Base-by-base conservation (phyloP, 768 basidiomycete species). In the Termitomyces sp. region DNA sequence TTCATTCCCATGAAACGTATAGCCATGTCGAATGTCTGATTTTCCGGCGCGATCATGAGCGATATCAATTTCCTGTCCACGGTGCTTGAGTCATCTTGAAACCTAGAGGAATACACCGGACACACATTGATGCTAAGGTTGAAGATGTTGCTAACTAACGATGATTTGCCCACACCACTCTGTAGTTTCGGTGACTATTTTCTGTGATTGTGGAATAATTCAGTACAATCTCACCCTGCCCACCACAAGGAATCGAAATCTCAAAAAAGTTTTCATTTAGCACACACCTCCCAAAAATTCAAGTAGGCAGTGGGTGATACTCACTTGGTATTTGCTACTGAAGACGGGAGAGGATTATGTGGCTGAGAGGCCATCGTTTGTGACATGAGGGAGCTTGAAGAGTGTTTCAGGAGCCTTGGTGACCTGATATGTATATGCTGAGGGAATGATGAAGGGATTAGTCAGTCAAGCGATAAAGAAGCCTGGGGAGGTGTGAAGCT, bases 111-210 rank as follows among this genome's bases (percentile, higher is more conserved):
- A 50, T n/a, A 14, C 10, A 48, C 16, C 9, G 26, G 41, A 40
- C 38, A 28, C 23, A 62, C 57, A n/a, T 60, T 58, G 12, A 41
- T 32, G 41, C 64, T 50, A 40, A 70, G 63, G 18, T 65, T 66
- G 65, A 71, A 72, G n/a, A 69, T 61, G 16, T 50, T 52, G 14
- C 61, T 61, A 59, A 72, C 63, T 14, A 74, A 63, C 2, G 72
- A 71, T 9, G 72, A 70, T 63, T 74, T 74, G 6, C 72, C 72
- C 0, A 66, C 61, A 35, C 72, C 72, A 41, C 65, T 56, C 71
- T 72, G 40, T 30, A 49, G 26, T 26, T 35, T 33, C 30, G 40
- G 20, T 12, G 10, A 33, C 49, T 32, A 16, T 6, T 50, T 10
- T 40, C 9, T 5, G 9, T 40, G 23, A 53, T n/a, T 12, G 47